Evolutionary conservation across 306 rosid species (phyloP), one percentile per base, ranked within the genome.

Genomic region (Acacia acuminata): DNA sequence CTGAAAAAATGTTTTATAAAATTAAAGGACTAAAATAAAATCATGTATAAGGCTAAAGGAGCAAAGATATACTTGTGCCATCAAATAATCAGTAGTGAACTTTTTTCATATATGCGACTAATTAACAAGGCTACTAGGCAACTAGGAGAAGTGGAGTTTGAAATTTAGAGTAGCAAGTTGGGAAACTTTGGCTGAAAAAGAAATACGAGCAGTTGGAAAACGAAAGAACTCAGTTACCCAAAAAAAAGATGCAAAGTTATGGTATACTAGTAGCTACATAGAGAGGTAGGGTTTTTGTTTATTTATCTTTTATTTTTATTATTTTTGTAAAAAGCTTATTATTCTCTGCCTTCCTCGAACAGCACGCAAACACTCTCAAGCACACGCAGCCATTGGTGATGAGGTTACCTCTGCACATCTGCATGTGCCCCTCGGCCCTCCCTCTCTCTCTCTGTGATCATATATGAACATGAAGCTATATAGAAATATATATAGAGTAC

Each of bases 371-470:
- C 75, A 63, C 81, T 66, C 76, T 74, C 73, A 80, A 76, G n/a
- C 88, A 79, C 89, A 79, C 81, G 81, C 78, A 65, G 74, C 87
- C 69, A 85, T 76, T 83, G 85, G 84, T 86, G 86, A 80, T 86
- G 81, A 83, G 75, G 47, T 25, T 72, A 77, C 64, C 34, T 25
- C 11, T 85, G 81, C 88, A 77, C 79, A 79, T 51, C 64, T 36
- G 43, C 94, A 90, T 82, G 90, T 90, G 90, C 87, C 2, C 70
- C 82, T 60, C 27, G 1, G 1, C 27, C 27, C 81, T 60, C 80
- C 2, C 6, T 53, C 48, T 51, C 50, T 38, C 73, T 5, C 72
- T 4, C 16, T 8, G 7, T 3, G 27, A 7, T 3, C 10, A 65
- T 15, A 65, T 65, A 65, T 30, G 10, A 63, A 14, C 38, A 30